These are phyloP conservation scores for Alopecurus myosuroides DNA, from an alignment of 176 grass and related monocot species.

Conservation along the genomic window DNA sequence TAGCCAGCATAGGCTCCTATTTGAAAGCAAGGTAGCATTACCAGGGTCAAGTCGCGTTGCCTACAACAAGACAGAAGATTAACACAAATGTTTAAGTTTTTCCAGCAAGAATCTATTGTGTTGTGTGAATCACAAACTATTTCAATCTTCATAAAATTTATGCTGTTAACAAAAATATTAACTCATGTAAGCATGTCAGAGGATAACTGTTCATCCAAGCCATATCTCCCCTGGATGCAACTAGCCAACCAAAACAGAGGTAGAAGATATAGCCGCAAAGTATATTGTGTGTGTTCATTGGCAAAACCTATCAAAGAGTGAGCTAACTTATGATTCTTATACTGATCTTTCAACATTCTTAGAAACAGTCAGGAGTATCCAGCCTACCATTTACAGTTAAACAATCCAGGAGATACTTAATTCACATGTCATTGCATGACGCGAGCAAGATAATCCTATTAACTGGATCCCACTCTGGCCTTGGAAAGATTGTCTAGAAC, in stretches of 20 bases:
- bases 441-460: background rate
- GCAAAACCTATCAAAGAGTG: background rate
- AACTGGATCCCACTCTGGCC: background rate
- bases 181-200: background rate
- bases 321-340: background rate
- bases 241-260: background rate
- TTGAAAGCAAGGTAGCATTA: constrained; percentile 23
- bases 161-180: background rate
- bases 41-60: constrained; percentile 3
- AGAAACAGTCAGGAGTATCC: background rate
- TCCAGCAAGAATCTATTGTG: background rate
- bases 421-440: background rate
- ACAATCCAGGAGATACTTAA: background rate
- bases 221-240: background rate
- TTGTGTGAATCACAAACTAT: background rate
- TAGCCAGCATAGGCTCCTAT: constrained; percentile 34
- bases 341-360: background rate
- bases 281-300: background rate
- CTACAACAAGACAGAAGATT: constrained; percentile 2
- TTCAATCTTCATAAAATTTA: background rate
- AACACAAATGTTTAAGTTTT: background rate
- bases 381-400: background rate
- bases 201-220: background rate
- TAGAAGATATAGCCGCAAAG: background rate
- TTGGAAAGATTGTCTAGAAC: background rate